Base-by-base conservation (phyloP, 345 rosid species). In the Leavenworthia alabamica region DNA sequence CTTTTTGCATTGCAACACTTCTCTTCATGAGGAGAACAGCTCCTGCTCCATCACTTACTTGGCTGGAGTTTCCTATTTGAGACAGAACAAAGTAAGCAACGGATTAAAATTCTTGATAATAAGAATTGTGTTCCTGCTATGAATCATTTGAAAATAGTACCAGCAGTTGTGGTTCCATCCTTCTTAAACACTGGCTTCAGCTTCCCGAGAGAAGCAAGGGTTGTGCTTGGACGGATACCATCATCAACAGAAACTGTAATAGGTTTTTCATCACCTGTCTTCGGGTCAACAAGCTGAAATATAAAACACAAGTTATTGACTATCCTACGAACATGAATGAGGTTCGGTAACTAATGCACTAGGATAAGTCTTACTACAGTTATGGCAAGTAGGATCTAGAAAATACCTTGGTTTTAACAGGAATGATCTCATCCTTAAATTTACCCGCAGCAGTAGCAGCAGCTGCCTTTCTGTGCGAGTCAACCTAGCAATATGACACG, bases 11-110 rank as follows among this genome's bases (percentile, higher is more conserved):
- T 11, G 99, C 99, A 61, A 90, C 71, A 68, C 92, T 84, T 77
- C 97, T 90, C 82, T 78, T 90, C 99, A 94, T 94, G 35, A 90
- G 96, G 66, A 94, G 84, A 41, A 90, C 97, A 29, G 99, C 99
- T 44, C 92, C 99, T 41, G 99, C 96, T 53, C 99, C 99, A 73
- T 93, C 99, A 79, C 74, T 87, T 26, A 90, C 84, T 80, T 94
- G 99, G 75, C 97, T 94, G 66, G 99, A 86, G 80, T 90, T 94
- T 60, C 99, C 99, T 90, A 63, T 64, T 70, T 32, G 15, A 26
- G 31, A 50, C 14, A 8, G 27, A 42, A 57, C 8, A 64, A 31
- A 24, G 12, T 32, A 26, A 42, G 33, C 54, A 57, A 50, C 3
- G 5, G 28, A 48, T n/a, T 63, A 13, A 59, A 33, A 15, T 2